Evolutionary conservation across 139 green algal genomes (phyloP).

Genomic region (Pleodorina starrii): DNA sequence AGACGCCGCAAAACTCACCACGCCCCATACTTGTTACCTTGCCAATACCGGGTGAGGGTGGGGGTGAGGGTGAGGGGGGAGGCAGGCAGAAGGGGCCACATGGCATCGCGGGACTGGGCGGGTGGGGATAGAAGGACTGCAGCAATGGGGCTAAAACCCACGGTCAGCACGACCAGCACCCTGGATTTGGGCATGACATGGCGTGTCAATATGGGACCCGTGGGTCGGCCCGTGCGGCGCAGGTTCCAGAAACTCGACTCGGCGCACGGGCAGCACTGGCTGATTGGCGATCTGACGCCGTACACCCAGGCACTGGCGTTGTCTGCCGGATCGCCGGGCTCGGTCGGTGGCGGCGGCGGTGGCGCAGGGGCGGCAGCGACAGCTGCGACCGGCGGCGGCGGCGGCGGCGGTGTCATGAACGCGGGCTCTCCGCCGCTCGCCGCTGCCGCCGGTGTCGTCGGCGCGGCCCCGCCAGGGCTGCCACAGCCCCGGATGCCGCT

Average conservation of each 20-base stretch:
- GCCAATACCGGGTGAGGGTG: too few relatives aligned
- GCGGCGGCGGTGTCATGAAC: not conserved
- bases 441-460: not conserved
- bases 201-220: too few relatives aligned
- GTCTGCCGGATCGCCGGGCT: not conserved
- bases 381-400: not conserved
- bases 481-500: constrained; percentile 21
- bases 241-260: constrained; percentile 33
- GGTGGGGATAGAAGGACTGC: too few relatives aligned
- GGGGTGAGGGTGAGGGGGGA: not conserved
- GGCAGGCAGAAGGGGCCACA: not conserved
- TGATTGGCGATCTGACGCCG: constrained; percentile 29
- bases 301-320: not conserved
- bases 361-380: not conserved
- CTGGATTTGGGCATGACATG: too few relatives aligned
- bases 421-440: not conserved
- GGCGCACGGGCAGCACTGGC: constrained; percentile 39
- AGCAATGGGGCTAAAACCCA: too few relatives aligned
- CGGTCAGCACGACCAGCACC: too few relatives aligned
- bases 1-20: too few relatives aligned
- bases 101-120: too few relatives aligned
- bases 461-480: constrained; percentile 11
- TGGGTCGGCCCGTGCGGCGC: not conserved
- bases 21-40: too few relatives aligned
- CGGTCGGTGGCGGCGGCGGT: not conserved